Conservation (phyloP, 2,329 filamentous ascomycete species). For the Cladophialophora carrionii region DNA sequence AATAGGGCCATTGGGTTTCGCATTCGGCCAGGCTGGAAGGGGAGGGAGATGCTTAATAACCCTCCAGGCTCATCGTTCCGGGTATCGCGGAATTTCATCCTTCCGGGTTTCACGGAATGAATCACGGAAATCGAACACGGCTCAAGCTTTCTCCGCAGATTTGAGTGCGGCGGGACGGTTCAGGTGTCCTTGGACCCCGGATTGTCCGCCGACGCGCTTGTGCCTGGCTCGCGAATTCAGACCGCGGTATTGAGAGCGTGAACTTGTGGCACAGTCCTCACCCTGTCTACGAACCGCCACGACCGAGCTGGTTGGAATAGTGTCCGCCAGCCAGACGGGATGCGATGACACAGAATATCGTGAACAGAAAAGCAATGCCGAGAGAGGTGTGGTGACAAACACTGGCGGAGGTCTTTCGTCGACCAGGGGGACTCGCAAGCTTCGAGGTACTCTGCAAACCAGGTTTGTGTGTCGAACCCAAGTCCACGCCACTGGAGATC, state of each 20-base stretch:
- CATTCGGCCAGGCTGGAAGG: constrained; percentile 2
- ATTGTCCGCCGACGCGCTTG: too few relatives aligned
- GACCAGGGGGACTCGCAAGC: background rate
- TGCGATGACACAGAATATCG: background rate
- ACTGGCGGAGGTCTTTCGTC: background rate
- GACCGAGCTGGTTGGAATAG: background rate
- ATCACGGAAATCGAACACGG: constrained; percentile 1
- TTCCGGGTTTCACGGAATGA: constrained; percentile 1
- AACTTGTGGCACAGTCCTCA: background rate
- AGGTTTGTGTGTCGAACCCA: background rate
- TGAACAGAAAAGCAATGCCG: background rate
- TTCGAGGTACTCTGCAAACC: constrained; percentile 4
- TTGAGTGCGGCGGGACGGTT: background rate
- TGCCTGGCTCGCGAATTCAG: background rate
- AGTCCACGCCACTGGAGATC: constrained; percentile 3
- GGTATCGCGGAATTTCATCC: background rate
- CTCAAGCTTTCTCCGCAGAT: background rate
- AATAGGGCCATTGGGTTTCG: background rate
- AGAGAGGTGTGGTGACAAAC: background rate
- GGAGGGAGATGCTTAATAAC: background rate
- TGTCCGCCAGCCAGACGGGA: constrained; percentile 4
- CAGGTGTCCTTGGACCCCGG: too few relatives aligned
- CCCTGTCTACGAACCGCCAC: background rate
- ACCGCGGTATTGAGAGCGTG: background rate
- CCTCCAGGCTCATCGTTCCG: too few relatives aligned